Evolutionary conservation across 177 flowering plant species (phyloP), one percentile per base, ranked within the genome.

Genomic region (Vitis hybrid): DNA sequence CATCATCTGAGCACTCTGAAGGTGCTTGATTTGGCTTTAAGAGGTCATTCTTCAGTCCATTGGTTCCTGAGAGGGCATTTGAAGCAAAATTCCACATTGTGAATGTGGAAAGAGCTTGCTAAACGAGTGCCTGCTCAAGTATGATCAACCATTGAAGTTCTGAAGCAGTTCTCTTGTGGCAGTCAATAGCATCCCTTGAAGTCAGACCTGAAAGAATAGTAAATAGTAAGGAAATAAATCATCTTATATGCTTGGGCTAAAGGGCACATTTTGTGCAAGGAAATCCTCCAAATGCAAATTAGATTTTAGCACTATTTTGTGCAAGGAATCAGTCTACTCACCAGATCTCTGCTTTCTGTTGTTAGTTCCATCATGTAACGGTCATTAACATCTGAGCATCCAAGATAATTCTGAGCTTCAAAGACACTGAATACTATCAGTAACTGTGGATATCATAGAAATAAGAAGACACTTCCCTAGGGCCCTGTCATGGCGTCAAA

Each of bases 11-110:
- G 51, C 66, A 52, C 17, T 74, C 75, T 19, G 65, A 52, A 52
- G 71, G 17, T 70, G 12, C 65, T 15, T 67, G 65, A 19, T 50
- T 18, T 45, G 13, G 63, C 30, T 68, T 67, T 49, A 51, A 4
- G n/a, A 17, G 15, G 10, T 67, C 69, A 52, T 70, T 70, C 66
- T 71, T 78, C 67, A 62, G 21, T 30, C 72, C 58, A 18, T 51
- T 18, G 39, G 74, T 60, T 55, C 74, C 71, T 13, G 70, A 48
- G 54, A 64, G 9, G 56, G 67, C 34, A 23, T 50, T 70, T 8
- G 77, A 66, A 56, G 72, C 68, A 58, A 77, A 74, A 62, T 18
- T 74, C 80, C 74, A 74, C 80, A 77, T 77, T 48, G 21, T 57
- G 21, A 56, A 7, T 23, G 58, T 15, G 17, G 39, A 55, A 12